Percentiles rank a stretch among this genome's conserved stretches.
These are phyloP conservation scores for Flaveria floridana DNA, from an alignment of 140 eudicot genomes.

Conservation along the genomic window DNA sequence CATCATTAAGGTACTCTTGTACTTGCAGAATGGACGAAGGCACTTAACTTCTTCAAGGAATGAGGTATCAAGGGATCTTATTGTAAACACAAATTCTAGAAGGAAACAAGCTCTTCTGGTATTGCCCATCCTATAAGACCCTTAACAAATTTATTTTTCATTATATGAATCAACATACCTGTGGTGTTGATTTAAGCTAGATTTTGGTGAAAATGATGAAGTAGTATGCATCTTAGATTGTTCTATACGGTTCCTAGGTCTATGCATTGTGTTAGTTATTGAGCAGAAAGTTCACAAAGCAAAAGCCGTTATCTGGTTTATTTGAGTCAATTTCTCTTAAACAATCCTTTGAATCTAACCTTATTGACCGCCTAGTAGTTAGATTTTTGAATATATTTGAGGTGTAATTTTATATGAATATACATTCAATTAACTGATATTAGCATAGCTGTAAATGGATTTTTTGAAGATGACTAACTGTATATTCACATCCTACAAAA, in stretches of 20 bases:
- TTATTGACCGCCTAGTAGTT: conserved; percentile 8
- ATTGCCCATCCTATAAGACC: conserved; percentile 27
- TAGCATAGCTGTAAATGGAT: conserved; percentile 12
- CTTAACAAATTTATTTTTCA: conserved; percentile 7
- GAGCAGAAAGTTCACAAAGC: conserved; percentile 17
- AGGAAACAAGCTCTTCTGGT: conserved; percentile 94
- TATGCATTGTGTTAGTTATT: conserved; percentile 22
- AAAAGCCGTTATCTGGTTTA: conserved; percentile 18
- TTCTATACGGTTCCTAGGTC: conserved; percentile 3
- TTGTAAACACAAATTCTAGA: conserved; percentile 74
- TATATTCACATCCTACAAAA: conserved; percentile 23
- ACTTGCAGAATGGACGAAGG: conserved; percentile 89
- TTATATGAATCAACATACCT: conserved; percentile 17
- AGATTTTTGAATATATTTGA: background rate
- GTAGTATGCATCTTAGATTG: conserved; percentile 15
- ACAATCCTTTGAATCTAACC: conserved; percentile 15
- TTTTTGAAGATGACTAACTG: conserved; percentile 18
- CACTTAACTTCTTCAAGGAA: conserved; percentile 85
- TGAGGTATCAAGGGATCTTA: conserved; percentile 97
- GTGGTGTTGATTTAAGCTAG: background rate
- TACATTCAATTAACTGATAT: conserved; percentile 8
- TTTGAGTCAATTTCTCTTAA: conserved; percentile 18
- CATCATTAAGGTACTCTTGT: conserved; percentile 25
- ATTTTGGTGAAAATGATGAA: conserved; percentile 19
- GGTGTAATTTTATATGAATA: background rate